Base-by-base conservation (phyloP, 164 flowering plant species). In the Vitis amurensis region DNA sequence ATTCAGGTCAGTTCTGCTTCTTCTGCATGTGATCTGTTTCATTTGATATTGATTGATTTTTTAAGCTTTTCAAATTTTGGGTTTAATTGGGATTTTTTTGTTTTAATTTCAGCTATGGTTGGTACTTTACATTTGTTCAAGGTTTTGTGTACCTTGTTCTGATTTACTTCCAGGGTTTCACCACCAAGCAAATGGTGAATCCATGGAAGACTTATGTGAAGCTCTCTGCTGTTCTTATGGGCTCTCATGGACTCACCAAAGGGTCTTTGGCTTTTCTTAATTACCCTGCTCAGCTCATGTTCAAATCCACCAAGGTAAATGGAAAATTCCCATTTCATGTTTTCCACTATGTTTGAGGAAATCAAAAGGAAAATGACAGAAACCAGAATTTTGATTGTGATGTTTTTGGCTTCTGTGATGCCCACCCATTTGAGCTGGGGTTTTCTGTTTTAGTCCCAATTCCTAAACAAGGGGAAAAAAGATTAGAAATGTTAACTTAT, bases 121-220 rank as follows among this genome's bases (percentile, higher is more conserved):
- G 98, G 98, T 93, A 93, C 76, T 93, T 93, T 82, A 93, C 98
- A 16, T 93, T 93, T 79, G 81, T 93, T 16, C 98, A 93, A 75
- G 92, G 92, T 14, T 89, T 89, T 68, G 98, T 91, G 12, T 93
- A 93, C 73, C 66, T 93, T 73, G 62, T 74, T 7, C 84, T 93
- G 60, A 76, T 93, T 27, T 81, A 82, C 70, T 74, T 85, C n/a
- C 97, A 93, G 74, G 98, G 98, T 9, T 93, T 93, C 83, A 85
- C 84, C 67, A 73, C 86, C 16, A 87, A 91, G 81, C 97, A 93
- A 79, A 91, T 89, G 93, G 93, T 89, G 77, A 91, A 91, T 57
- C 91, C 96, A 73, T 88, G 92, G 96, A 83, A 72, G 68, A 87
- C 96, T 8, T 91, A 91, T 70, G 80, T 82, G 71, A 88, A 87